A percentile compares a stretch with the other conserved stretches of the same genome.
These are phyloP conservation scores for Scytalidium sp. DNA, from an alignment of 2,329 filamentous ascomycete genomes.

Conservation along the genomic window DNA sequence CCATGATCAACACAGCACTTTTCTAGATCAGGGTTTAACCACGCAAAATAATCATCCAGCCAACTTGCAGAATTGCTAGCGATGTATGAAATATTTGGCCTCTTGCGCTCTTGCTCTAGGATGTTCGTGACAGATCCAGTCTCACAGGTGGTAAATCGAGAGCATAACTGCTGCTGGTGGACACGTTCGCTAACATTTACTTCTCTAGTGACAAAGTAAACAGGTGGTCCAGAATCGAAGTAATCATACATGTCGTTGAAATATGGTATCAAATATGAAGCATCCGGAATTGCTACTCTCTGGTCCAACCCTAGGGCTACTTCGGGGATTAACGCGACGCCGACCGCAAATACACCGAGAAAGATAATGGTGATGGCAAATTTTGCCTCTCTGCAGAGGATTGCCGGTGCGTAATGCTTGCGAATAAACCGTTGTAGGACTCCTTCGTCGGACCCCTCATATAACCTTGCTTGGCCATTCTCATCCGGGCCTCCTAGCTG, in stretches of 20 bases:
- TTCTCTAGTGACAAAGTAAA: conserved; percentile 89
- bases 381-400: conserved; percentile 81
- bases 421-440: conserved; percentile 83
- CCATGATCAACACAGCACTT: conserved; percentile 66
- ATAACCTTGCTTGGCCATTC: conserved; percentile 34
- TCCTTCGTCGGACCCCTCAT: conserved; percentile 73
- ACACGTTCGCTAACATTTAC: conserved; percentile 73
- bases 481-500: conserved; percentile 63
- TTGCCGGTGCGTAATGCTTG: conserved; percentile 78
- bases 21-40: conserved; percentile 86
- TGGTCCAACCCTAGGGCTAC: conserved; percentile 90
- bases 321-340: conserved; percentile 78
- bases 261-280: conserved; percentile 92
- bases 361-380: conserved; percentile 75
- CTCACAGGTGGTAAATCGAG: conserved; percentile 86
- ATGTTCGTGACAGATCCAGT: conserved; percentile 82
- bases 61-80: conserved; percentile 87
- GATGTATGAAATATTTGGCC: conserved; percentile 83
- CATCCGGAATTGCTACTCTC: conserved; percentile 87
- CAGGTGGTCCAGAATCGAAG: conserved; percentile 84
- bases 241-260: conserved; percentile 96
- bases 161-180: conserved; percentile 84
- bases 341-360: conserved; percentile 81
- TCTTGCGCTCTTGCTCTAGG: conserved; percentile 90
- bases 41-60: conserved; percentile 95